Evolutionary conservation across 257 asterid genomes (phyloP).

Genomic region (Nemophila menziesii): DNA sequence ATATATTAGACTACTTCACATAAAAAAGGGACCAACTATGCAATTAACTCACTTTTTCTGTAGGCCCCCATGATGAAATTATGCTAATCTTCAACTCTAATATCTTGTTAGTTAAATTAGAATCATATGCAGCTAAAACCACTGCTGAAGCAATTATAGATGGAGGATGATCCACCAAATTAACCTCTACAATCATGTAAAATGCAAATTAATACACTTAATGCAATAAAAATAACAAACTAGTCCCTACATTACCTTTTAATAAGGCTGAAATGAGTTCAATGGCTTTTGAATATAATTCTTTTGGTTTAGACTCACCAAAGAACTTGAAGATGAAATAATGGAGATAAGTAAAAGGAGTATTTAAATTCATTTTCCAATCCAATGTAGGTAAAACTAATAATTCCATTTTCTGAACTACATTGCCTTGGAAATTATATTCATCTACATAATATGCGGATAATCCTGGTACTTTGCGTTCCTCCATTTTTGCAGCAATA

Average conservation of each 20-base stretch:
- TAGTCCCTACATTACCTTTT: slow-evolving; percentile 20
- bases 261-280: slow-evolving; percentile 21
- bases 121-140: slow-evolving; percentile 34
- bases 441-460: slow-evolving; percentile 27
- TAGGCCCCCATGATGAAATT: slow-evolving; percentile 30
- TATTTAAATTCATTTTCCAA: slow-evolving; percentile 35
- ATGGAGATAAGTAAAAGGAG: slow-evolving; percentile 35
- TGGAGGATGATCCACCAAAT: slow-evolving; percentile 27
- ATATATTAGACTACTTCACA: neutral
- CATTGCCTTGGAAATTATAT: slow-evolving; percentile 22
- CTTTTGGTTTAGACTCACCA: slow-evolving; percentile 12
- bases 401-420: slow-evolving; percentile 35
- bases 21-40: neutral
- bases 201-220: neutral
- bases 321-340: slow-evolving; percentile 30
- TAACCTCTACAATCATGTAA: slow-evolving; percentile 24
- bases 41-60: slow-evolving; percentile 31
- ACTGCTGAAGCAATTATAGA: slow-evolving; percentile 43
- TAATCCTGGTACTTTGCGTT: slow-evolving; percentile 25
- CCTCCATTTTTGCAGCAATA: slow-evolving; percentile 59
- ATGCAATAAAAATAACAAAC: neutral
- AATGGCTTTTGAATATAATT: slow-evolving; percentile 17
- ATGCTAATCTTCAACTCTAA: slow-evolving; percentile 25
- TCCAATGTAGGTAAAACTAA: slow-evolving; percentile 30
- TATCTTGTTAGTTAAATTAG: slow-evolving; percentile 13